phyloP scores from a whole-genome alignment of 495 filamentous ascomycete species.

The Hypoxylon fragiforme region DNA sequence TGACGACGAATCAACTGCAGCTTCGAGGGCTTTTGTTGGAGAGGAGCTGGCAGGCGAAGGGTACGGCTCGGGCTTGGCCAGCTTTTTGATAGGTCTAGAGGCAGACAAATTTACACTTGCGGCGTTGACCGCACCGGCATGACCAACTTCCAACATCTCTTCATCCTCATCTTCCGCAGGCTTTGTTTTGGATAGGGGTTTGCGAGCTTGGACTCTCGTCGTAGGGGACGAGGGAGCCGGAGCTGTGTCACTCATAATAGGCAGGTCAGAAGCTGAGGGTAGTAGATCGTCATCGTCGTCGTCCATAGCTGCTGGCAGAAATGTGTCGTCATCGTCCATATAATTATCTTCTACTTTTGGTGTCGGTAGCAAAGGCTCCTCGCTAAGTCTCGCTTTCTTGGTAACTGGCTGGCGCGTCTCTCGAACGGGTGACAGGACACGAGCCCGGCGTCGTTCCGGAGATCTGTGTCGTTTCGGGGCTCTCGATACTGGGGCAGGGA shows the following conservation, averaged over 20 bases:
- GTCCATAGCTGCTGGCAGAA: constrained; percentile 53
- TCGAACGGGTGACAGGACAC: constrained; percentile 74
- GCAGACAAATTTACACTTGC: constrained; percentile 85
- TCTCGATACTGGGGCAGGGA: constrained; percentile 59
- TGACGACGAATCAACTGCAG: constrained; percentile 71
- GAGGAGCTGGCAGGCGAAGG: constrained; percentile 77
- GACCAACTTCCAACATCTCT: constrained; percentile 80
- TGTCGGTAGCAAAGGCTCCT: constrained; percentile 50
- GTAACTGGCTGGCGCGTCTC: constrained; percentile 45
- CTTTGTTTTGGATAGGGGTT: constrained; percentile 65
- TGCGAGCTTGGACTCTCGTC: constrained; percentile 76
- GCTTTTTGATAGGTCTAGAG: constrained; percentile 75
- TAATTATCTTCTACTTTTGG: constrained; percentile 46
- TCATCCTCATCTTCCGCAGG: constrained; percentile 73
- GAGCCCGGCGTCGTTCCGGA: constrained; percentile 73
- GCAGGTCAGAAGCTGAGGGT: constrained; percentile 44
- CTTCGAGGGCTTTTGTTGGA: constrained; percentile 61
- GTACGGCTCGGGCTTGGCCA: constrained; percentile 64
- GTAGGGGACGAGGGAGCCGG: constrained; percentile 84
- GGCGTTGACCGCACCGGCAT: constrained; percentile 67
- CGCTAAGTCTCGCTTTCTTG: constrained; percentile 56
- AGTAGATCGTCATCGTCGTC: constrained; percentile 56
- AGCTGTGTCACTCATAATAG: constrained; percentile 74
- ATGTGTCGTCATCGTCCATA: constrained; percentile 58
- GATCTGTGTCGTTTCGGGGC: constrained; percentile 66